Conservation (phyloP, 768 basidiomycete genomes). For the Mycena leptocephala region DNA sequence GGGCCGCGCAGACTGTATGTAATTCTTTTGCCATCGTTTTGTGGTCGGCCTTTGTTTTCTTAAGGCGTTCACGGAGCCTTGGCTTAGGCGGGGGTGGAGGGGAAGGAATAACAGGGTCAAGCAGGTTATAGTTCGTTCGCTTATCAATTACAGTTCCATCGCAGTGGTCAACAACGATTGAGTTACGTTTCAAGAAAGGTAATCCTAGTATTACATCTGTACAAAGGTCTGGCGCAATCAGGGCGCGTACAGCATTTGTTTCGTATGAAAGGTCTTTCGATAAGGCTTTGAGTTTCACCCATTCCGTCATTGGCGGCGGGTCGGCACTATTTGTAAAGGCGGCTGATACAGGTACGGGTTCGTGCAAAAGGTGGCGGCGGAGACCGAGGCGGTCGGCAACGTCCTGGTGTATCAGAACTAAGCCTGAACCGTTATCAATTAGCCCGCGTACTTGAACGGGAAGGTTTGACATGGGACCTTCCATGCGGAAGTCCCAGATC, state of each 20-base stretch:
- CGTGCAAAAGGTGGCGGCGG: background rate
- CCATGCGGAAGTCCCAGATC: background rate
- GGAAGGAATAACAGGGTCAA: background rate
- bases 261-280: background rate
- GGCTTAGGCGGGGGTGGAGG: background rate
- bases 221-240: background rate
- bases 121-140: background rate
- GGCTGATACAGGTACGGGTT: slow-evolving; percentile 4
- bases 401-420: slow-evolving; percentile 47
- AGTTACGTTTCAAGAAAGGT: background rate
- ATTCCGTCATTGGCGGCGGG: background rate
- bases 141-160: background rate
- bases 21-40: background rate
- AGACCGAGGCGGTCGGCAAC: slow-evolving; percentile 38
- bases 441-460: background rate
- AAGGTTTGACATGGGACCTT: background rate
- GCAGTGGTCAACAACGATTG: background rate
- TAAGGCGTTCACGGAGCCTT: background rate
- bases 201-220: background rate
- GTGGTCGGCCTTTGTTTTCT: background rate
- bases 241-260: background rate
- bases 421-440: background rate
- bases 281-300: background rate
- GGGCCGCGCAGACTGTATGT: background rate
- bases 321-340: background rate